These are phyloP conservation scores for Candida patagonica DNA, from an alignment of 805 yeast genomes.

Conservation along the genomic window DNA sequence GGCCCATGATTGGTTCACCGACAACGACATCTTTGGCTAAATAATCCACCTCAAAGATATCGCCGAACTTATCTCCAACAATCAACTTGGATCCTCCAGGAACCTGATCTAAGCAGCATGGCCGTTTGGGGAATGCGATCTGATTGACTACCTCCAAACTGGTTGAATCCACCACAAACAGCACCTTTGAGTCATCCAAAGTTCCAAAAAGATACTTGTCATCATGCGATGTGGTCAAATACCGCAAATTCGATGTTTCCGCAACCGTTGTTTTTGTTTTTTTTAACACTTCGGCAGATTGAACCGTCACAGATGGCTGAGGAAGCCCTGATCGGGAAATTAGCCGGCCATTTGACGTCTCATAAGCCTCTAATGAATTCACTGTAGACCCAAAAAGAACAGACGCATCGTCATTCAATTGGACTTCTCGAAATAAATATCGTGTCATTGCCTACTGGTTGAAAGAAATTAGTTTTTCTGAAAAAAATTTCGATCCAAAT, in stretches of 20 bases:
- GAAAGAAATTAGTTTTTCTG: background rate
- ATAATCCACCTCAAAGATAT: constrained; percentile 60
- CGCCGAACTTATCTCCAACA: constrained; percentile 94
- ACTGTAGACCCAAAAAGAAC: constrained; percentile 10
- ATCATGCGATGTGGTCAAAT: constrained; percentile 43
- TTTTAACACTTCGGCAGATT: background rate
- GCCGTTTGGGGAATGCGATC: constrained; percentile 70
- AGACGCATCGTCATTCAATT: constrained; percentile 4
- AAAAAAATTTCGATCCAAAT: background rate
- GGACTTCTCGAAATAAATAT: constrained; percentile 1
- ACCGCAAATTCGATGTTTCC: constrained; percentile 59
- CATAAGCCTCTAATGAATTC: constrained; percentile 23
- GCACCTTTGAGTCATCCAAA: constrained; percentile 79
- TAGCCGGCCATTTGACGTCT: constrained; percentile 7
- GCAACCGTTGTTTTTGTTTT: constrained; percentile 24
- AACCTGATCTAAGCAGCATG: constrained; percentile 63
- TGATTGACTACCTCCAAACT: constrained; percentile 50
- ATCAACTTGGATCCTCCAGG: constrained; percentile 41
- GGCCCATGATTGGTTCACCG: constrained; percentile 72
- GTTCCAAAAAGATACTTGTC: constrained; percentile 54
- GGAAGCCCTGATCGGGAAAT: constrained; percentile 4
- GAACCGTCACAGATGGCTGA: constrained; percentile 3
- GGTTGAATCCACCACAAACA: constrained; percentile 41
- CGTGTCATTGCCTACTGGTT: no score
- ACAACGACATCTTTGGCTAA: constrained; percentile 14